Evolutionary conservation across 2,329 filamentous ascomycete species (phyloP), one percentile per base, ranked within the genome.

Genomic region (Phialophora verrucosa): DNA sequence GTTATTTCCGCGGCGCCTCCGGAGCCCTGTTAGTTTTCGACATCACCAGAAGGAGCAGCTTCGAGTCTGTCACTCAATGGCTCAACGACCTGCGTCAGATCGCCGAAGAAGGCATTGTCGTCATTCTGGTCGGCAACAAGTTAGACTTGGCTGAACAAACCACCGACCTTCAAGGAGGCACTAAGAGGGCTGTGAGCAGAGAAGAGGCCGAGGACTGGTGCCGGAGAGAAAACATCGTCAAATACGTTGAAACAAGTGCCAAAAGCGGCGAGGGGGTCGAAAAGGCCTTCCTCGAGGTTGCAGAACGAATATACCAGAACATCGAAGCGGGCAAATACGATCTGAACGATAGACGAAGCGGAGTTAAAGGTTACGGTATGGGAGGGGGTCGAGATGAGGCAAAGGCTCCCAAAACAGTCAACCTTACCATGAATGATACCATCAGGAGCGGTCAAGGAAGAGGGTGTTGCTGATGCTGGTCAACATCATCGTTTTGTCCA

Each of bases 181-280:
- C 78, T 80, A 27, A 72, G 73, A 85, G 94, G 64, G 90, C 96
- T 76, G 93, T 98, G 29, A 91, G 90, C 0, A 83, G 82, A 60
- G 85, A 90, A 71, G 94, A 98, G 80, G 95, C 95, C 2, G 89
- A 94, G 75, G 91, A 91, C 66, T 99, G 95, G 95, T 96, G 93
- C 68, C 84, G 84, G 67, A 81, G 84, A 71, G 97, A 98, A 78
- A 91, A 91, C 65, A 89, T 98, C 29, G 87, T 97, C 75, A 88
- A 93, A 76, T 98, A 98, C 77, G 92, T 98, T 69, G 95, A 99
- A 82, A 99, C 95, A 47, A 93, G 90, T 71, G 95, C 95, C 58
- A 99, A 98, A 83, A 96, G 90, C 69, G 95, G 95, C 60, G 92
- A 96, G 76, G 92, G 92, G 59, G 95, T 99, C 42, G 95, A 99